A percentile compares a stretch with the other conserved stretches of the same genome.
Conservation (phyloP, 2,329 filamentous ascomycete species). For the Botryotinia calthae region DNA sequence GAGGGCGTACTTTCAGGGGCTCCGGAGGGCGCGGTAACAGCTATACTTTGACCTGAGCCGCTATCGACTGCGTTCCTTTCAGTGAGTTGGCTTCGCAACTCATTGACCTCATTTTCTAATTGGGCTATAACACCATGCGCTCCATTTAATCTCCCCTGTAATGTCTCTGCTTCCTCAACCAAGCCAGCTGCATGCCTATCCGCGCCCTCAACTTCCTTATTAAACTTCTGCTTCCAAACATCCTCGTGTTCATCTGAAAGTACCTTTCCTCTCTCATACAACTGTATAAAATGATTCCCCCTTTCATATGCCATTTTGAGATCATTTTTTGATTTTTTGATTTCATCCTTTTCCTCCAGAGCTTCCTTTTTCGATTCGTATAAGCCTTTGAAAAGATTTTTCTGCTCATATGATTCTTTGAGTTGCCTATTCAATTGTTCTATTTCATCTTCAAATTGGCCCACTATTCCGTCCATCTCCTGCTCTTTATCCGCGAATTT, state of each 20-base stretch:
- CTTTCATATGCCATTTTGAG: background rate
- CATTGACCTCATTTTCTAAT: background rate
- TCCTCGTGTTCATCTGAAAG: slow-evolving; percentile 2
- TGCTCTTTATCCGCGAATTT: background rate
- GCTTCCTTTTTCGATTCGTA: too few species aligned
- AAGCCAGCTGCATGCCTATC: slow-evolving; percentile 13
- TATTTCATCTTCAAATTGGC: slow-evolving; percentile 4
- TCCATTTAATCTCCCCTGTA: slow-evolving; percentile 16
- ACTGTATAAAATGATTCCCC: background rate
- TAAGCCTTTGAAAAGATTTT: background rate
- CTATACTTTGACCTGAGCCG: background rate
- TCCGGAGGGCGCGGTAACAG: background rate
- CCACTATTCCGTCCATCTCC: background rate
- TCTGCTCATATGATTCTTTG: background rate
- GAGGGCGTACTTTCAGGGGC: background rate
- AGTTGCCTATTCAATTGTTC: background rate
- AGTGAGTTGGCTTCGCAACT: background rate
- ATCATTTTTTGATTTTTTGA: background rate
- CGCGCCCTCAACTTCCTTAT: background rate
- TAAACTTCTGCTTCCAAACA: slow-evolving; percentile 5
- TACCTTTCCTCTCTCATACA: background rate
- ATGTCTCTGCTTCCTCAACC: background rate
- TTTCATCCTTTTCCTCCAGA: background rate
- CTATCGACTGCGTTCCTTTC: background rate
- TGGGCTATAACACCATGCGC: slow-evolving; percentile 1